Base-by-base conservation (phyloP, 140 eudicot species). In the Flaveria floridana region DNA sequence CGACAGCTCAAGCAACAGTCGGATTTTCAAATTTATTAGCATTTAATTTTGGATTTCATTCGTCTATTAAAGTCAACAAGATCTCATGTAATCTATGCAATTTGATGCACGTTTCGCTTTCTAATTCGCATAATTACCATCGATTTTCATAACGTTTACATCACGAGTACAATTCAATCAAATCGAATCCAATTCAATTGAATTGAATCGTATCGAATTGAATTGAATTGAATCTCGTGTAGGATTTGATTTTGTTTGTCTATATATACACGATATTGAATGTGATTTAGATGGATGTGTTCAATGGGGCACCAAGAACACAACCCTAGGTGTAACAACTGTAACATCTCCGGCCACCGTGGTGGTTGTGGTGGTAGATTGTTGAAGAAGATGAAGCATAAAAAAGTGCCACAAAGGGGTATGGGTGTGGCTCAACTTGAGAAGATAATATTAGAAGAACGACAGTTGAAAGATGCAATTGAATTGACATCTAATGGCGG, bases 391-490 rank as follows among this genome's bases (percentile, higher is more conserved):
- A 1, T 13, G 55, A 92, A 87, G 85, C 87, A 73, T 0, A 87
- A 83, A 1, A 48, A 48, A 14, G 16, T 48, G 55, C 90, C 97
- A 30, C 97, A 91, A 46, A 88, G 97, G 82, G 97, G 97, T 52
- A 73, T 89, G 75, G 97, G 97, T 18, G 96, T 91, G 19, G 97
- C 97, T 26, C 97, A 91, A 55, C 94, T 91, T 63, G 97, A 91
- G 57, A 91, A 80, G 83, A 82, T 91, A 50, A 83, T 90, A 72
- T 59, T 80, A 23, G 93, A 91, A 68, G 92, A 91, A 72, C 85
- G 81, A 16, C 81, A 74, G 3, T 85, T 75, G 78, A 87, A 80
- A 14, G 91, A 85, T 26, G 81, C 68, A 26, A 69, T 72, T 62
- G 37, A 3, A 30, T 70, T 73, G 61, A 16, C 79, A 19, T 67